These are phyloP conservation scores for Echeveria elegans DNA, from an alignment of 164 flowering plant species.

Conservation along the genomic window DNA sequence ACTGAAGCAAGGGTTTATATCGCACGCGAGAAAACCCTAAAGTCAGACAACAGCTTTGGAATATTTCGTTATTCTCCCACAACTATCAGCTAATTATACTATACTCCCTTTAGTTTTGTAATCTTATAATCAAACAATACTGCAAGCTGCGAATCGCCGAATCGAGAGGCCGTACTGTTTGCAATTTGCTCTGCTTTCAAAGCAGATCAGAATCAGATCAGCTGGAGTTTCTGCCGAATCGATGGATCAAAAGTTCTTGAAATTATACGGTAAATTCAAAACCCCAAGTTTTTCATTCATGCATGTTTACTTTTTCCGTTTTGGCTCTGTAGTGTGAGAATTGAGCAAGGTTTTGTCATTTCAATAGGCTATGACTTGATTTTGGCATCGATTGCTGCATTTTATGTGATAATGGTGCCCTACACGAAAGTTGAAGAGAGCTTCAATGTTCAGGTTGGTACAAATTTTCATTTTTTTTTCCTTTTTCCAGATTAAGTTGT, in stretches of 20 bases:
- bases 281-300: no score
- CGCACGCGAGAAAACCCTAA: not conserved
- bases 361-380: conserved; percentile 71
- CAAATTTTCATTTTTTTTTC: not conserved
- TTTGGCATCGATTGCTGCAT: conserved; percentile 71
- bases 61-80: not conserved
- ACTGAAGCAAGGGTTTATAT: not conserved
- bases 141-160: no score
- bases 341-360: not conserved
- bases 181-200: not conserved
- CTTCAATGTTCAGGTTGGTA: conserved; percentile 82
- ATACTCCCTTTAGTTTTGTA: not conserved
- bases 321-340: no score
- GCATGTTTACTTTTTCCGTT: no score
- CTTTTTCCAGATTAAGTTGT: no score
- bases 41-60: not conserved
- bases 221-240: not conserved
- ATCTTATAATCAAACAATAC: not conserved
- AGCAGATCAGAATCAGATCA: not conserved
- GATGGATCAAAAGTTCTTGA: conserved; percentile 9
- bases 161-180: no score
- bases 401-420: conserved; percentile 73
- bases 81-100: not conserved
- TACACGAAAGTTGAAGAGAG: conserved; percentile 99
- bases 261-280: not conserved